Base-by-base conservation (phyloP, 495 filamentous ascomycete genomes). In the Penicillium taxi region DNA sequence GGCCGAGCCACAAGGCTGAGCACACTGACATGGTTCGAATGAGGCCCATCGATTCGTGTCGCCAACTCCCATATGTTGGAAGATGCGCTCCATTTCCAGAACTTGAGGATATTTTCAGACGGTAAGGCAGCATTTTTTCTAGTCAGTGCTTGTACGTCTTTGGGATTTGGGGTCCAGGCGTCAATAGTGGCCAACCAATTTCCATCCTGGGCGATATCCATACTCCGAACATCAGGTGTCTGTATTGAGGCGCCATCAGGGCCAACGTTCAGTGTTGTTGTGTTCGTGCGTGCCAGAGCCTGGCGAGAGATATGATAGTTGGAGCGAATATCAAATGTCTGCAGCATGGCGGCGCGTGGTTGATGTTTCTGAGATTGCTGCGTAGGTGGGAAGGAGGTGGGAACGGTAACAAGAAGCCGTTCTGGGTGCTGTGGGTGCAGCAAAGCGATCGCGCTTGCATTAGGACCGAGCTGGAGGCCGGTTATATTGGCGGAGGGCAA, bases 141-240 rank as follows among this genome's bases (percentile, higher is more conserved):
- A 58, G 44, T 64, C 38, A 69, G 59, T 51, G 66, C 59, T 26
- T 68, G 63, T n/a, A 82, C 33, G 47, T 90, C 85, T 37, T 69
- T 66, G 19, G 61, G 58, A 13, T 80, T 76, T 13, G 87, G 88
- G 32, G 66, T 72, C 91, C 91, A 99, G 39, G 82, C 80, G 50
- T 99, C 93, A 3, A 93, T 73, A 0, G 85, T 94, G 23, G 84
- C 87, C 43, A 99, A 70, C 91, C 91, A 99, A 44, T 78, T 73
- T 1, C 88, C 90, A 54, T 96, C 81, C 17, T 69, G 55, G 15
- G 82, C 84, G 40, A 89, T 72, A 34, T 75, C 69, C 37, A 99
- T 60, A 32, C 78, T 73, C 9, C 70, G 80, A 29, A 93, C 70
- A 42, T 81, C 77, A 6, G 91, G 89, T 39, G 94, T 78, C 1